phyloP scores from a whole-genome alignment of 495 filamentous ascomycete genomes.

The Oleoguttula mirabilis region DNA sequence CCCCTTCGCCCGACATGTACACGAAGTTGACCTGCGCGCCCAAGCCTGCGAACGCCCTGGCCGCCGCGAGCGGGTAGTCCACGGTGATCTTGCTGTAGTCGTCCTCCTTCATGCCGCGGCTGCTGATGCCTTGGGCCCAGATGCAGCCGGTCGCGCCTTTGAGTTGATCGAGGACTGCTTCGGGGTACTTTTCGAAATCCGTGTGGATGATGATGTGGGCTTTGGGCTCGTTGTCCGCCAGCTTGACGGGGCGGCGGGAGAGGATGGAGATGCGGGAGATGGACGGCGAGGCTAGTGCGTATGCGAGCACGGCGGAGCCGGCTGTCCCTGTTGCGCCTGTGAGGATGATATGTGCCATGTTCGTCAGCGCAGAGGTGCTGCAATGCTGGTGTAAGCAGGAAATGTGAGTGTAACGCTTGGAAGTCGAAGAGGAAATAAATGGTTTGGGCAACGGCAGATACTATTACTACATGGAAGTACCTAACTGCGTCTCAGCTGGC shows the following conservation, averaged over 20 bases:
- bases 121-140: conserved; percentile 57
- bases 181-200: conserved; percentile 48
- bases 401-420: no score
- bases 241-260: conserved; percentile 49
- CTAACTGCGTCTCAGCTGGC: no score
- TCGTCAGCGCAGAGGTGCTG: no score
- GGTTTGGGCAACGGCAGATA: no score
- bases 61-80: conserved; percentile 49
- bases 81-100: conserved; percentile 56
- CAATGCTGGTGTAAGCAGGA: no score
- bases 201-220: conserved; percentile 54
- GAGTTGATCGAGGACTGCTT: conserved; percentile 44
- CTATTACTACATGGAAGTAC: no score
- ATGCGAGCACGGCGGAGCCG: conserved; percentile 50
- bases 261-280: conserved; percentile 55
- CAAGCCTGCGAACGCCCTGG: conserved; percentile 46
- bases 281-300: conserved; percentile 45
- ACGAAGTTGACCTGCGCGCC: conserved; percentile 51
- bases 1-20: conserved; percentile 53
- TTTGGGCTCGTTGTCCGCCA: conserved; percentile 49
- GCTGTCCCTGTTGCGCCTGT: conserved; percentile 66
- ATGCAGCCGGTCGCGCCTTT: conserved; percentile 53
- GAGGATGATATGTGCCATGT: conserved; percentile 50
- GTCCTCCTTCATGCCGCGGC: conserved; percentile 41
- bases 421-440: no score